Evolutionary conservation across 352 stramenopile genomes (phyloP), one percentile per base, ranked within the genome.

Genomic region (Pythium brachiatum): DNA sequence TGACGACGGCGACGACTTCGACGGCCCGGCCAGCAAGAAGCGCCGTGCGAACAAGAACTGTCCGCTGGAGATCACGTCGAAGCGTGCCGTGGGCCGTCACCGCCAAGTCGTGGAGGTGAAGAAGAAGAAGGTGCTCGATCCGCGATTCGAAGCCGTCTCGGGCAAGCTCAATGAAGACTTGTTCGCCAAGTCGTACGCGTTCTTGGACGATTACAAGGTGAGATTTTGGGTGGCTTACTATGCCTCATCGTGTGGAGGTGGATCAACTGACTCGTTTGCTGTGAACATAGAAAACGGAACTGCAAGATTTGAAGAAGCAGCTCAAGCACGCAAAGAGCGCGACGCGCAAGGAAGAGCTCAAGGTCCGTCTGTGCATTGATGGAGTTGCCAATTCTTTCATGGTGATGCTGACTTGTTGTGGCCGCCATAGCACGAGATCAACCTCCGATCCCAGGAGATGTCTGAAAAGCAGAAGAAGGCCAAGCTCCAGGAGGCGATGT

Each of bases 131-230:
- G 39, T 62, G 9, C 64, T 90, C 47, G 91, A 97, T 70, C 91
- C 91, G 38, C 88, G 91, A 46, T 97, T 97, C 52, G 89, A 97
- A 57, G 72, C 78, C 9, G 75, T 88, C 25, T 85, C 76, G 39
- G 88, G 88, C 20, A 91, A 92, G 9, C 66, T 96, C 20, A 97
- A 97, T 39, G 87, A 96, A 39, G 87, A 96, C 47, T 67, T 96
- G 27, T 96, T 95, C 64, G 58, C 67, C 48, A 96, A 95, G 63
- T 86, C 86, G 43, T 97, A 97, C 58, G 74, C 79, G 0, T 97
- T 97, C 56, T 47, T 97, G 52, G 83, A 96, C 46, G 87, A 93
- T 13, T 95, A 96, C 68, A 95, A 94, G 69, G 79, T 86, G 16
- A 5, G 59, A 11, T 25, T 36, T 5, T 7, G 13, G 20, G 5